A percentile compares a stretch with the other conserved stretches of the same genome.
Evolutionary conservation across 192 early-diverging fungal genomes (phyloP).

Genomic region (Coemansia sp.): DNA sequence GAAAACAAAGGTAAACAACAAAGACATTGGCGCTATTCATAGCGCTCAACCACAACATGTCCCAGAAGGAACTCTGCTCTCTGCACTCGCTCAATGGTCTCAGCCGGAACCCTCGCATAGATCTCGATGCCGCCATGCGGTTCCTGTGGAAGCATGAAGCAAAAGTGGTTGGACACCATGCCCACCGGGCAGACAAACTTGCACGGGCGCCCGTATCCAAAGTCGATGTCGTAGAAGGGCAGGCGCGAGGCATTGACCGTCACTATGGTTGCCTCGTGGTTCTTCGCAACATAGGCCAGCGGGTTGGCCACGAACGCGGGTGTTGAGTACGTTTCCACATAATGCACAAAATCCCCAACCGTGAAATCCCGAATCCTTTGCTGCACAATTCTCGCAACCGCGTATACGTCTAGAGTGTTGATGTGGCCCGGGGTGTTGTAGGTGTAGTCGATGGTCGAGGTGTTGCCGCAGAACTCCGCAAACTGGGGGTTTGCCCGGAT

Average conservation of each 20-base stretch:
- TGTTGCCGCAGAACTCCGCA: constrained; percentile 27
- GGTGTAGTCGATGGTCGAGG: constrained; percentile 15
- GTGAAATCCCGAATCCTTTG: constrained; percentile 4
- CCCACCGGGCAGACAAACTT: constrained; percentile 9
- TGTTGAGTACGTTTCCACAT: constrained; percentile 1
- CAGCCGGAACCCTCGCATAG: not conserved
- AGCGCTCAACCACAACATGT: constrained; percentile 11
- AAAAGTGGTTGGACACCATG: constrained; percentile 4
- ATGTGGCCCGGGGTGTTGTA: not conserved
- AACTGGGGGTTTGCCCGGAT: constrained; percentile 10
- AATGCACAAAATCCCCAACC: constrained; percentile 14
- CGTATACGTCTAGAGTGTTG: not conserved
- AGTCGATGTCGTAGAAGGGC: constrained; percentile 18
- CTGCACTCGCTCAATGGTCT: not conserved
- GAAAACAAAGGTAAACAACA: not conserved
- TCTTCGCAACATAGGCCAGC: not conserved
- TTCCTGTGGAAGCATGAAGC: constrained; percentile 6
- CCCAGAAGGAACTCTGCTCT: constrained; percentile 8
- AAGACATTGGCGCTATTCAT: not conserved
- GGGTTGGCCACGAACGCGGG: not conserved
- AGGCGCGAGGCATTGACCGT: constrained; percentile 15
- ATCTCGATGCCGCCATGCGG: constrained; percentile 24
- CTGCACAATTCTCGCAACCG: constrained; percentile 10
- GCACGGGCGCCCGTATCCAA: constrained; percentile 22
- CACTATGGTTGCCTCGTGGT: not conserved